Evolutionary conservation across 1,284 basidiomycete genomes (phyloP).

Genomic region (Veloporphyrellus conicus): DNA sequence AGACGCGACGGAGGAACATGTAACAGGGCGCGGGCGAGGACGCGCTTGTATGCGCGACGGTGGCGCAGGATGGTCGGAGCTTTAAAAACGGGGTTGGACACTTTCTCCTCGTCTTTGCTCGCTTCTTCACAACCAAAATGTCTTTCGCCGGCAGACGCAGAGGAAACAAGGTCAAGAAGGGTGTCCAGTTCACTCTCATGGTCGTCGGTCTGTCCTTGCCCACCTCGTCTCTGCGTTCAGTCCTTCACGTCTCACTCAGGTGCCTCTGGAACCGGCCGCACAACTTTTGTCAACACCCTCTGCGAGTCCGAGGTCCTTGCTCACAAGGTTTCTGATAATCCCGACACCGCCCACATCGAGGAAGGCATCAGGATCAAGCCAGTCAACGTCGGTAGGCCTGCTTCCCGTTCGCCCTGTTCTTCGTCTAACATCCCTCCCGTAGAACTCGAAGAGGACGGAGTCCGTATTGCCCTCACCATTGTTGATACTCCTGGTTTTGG

Average conservation of each 20-base stretch:
- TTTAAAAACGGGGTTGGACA: constrained; percentile 37
- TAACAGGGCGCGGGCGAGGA: constrained; percentile 3
- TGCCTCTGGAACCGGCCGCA: constrained; percentile 93
- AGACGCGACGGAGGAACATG: constrained; percentile 26
- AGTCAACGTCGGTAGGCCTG: constrained; percentile 78
- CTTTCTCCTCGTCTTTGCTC: constrained; percentile 28
- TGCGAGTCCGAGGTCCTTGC: constrained; percentile 87
- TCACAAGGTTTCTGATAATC: constrained; percentile 83
- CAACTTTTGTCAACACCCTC: constrained; percentile 97
- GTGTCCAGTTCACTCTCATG: constrained; percentile 94
- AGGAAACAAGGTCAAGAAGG: constrained; percentile 96
- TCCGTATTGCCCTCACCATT: constrained; percentile 95
- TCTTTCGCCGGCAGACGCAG: constrained; percentile 81
- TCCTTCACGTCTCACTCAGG: constrained; percentile 46
- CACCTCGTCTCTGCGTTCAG: neutral
- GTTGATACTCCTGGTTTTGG: constrained; percentile 99
- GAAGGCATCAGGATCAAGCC: constrained; percentile 96
- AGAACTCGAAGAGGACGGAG: constrained; percentile 99
- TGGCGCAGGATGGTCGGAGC: constrained; percentile 37
- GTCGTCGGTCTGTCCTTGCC: constrained; percentile 70
- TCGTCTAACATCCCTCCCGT: constrained; percentile 7
- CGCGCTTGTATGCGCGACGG: constrained; percentile 28
- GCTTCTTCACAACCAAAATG: constrained; percentile 46
- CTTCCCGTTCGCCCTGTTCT: neutral
- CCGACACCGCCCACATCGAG: constrained; percentile 90